Base-by-base conservation (phyloP, 768 basidiomycete genomes). In the Auriscalpium orientale region DNA sequence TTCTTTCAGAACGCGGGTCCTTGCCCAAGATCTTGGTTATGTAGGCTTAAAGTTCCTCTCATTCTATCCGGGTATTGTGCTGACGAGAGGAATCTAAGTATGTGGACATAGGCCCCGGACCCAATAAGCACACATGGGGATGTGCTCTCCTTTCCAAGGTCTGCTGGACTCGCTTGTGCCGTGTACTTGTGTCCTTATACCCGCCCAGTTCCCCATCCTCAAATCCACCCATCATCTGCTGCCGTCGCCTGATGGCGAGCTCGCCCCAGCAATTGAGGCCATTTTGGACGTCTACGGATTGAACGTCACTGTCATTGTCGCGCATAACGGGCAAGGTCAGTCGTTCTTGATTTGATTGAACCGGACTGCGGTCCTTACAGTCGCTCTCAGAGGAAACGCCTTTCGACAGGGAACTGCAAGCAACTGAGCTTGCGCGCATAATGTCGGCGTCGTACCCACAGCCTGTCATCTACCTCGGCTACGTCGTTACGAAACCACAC, bases 111-210 rank as follows among this genome's bases (percentile, higher is more conserved):
- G 93, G 93, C 2, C 93, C 92, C 4, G 90, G 90, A 43, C 91
- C 91, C 2, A 88, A 90, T 65, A 74, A 83, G 51, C 91, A 95
- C 65, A 95, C 92, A 0, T 95, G 92, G 92, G 92, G 92, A 49
- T 87, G 87, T 28, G 83, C 78, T 6, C 73, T 95, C 2, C 72
- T 95, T 2, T 90, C 89, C 4, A 92, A 93, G 75, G 89, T 80
- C 60, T 40, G 65, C 28, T 28, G 28, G 28, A 28, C 56, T 44
- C 18, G 21, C 35, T 38, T 18, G 13, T 21, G 28, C 20, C 20
- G 34, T 6, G 11, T 16, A 44, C 22, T 60, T 38, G 28, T 5
- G 9, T 0, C 54, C 2, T 52, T 48, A 8, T 60, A 45, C 46
- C n/a, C 54, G 43, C 56, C n/a, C 58, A 92, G 83, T 95, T 91